phyloP scores from a whole-genome alignment of 2,329 filamentous ascomycete genomes.

The Fusarium praegraminearum region DNA sequence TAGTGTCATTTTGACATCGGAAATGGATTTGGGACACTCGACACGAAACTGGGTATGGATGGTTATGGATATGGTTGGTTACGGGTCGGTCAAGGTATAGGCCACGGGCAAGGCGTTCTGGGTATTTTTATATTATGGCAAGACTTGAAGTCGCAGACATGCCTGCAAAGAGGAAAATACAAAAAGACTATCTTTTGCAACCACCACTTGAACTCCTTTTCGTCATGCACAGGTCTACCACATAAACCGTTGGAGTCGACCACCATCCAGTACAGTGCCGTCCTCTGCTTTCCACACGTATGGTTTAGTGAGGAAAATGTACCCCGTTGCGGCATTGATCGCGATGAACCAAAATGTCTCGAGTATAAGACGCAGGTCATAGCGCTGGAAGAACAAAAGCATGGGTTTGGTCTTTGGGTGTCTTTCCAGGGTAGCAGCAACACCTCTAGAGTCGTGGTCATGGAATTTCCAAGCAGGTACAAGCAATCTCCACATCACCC shows the following conservation, averaged over 20 bases:
- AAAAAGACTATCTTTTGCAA: slow-evolving; percentile 39
- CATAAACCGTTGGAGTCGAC: slow-evolving; percentile 80
- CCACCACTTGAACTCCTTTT: not conserved
- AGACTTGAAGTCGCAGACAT: slow-evolving; percentile 14
- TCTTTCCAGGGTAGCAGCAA: slow-evolving; percentile 9
- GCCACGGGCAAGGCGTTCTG: slow-evolving; percentile 36
- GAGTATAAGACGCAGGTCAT: slow-evolving; percentile 63
- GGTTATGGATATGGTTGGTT: slow-evolving; percentile 4
- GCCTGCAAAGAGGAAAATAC: slow-evolving; percentile 33
- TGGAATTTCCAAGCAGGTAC: slow-evolving; percentile 66
- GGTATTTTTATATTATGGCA: slow-evolving; percentile 18
- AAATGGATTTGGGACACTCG: slow-evolving; percentile 9
- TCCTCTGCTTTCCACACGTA: slow-evolving; percentile 73
- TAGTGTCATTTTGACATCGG: slow-evolving; percentile 11
- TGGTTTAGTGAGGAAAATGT: slow-evolving; percentile 75
- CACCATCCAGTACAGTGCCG: slow-evolving; percentile 65
- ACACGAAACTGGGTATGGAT: slow-evolving; percentile 31
- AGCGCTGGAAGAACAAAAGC: slow-evolving; percentile 23
- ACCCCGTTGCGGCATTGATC: slow-evolving; percentile 75
- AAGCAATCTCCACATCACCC: slow-evolving; percentile 91
- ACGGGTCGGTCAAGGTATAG: slow-evolving; percentile 5
- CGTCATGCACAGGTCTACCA: slow-evolving; percentile 65
- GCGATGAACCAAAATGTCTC: slow-evolving; percentile 78
- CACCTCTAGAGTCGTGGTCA: slow-evolving; percentile 19
- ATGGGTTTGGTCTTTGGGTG: slow-evolving; percentile 6